Evolutionary conservation across 2,329 filamentous ascomycete species (phyloP), one percentile per base, ranked within the genome.

Genomic region (Nemania diffusa): DNA sequence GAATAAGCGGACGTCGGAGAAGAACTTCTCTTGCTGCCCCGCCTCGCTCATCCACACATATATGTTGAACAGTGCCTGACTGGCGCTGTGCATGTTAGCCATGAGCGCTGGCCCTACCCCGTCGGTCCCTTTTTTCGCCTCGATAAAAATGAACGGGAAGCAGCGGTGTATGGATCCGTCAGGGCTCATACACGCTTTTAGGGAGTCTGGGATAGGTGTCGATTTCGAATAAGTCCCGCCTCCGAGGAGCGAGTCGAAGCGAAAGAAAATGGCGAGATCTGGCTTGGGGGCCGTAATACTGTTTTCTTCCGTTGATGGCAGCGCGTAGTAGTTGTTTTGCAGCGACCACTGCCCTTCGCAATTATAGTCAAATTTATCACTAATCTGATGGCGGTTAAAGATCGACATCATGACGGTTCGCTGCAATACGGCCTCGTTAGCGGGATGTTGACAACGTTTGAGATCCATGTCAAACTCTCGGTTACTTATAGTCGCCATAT

Each of bases 181-280:
- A 5, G 55, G 55, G 56, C 20, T 40, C 3, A 64, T 59, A 17
- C 48, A 64, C 15, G 27, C 3, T 17, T 53, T 22, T 27, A 64
- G 48, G 17, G 6, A 2, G 1, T 27, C 15, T 17, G 37, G 55
- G 20, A 64, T 48, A 5, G 58, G 34, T 6, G 3, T 17, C 22
- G 56, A 44, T 34, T 26, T 8, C 3, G 2, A 24, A 15, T 37
- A 40, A 11, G 17, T 15, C 17, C 17, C 50, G 2, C 0, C 13
- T 29, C 55, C 55, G 40, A 59, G 20, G 6, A 64, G 34, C 22
- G 37, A 34, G 6, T 53, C 13, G 17, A 53, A 55, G 17, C 29
- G 40, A 22, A 64, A 59, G 62, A 59, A 64, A 11, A 64, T 48
- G 3, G 62, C 55, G 15, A 59, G 37, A 64, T 64, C 62, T 29